Evolutionary conservation across 768 basidiomycete genomes (phyloP).

Genomic region (Inosperma sp.): DNA sequence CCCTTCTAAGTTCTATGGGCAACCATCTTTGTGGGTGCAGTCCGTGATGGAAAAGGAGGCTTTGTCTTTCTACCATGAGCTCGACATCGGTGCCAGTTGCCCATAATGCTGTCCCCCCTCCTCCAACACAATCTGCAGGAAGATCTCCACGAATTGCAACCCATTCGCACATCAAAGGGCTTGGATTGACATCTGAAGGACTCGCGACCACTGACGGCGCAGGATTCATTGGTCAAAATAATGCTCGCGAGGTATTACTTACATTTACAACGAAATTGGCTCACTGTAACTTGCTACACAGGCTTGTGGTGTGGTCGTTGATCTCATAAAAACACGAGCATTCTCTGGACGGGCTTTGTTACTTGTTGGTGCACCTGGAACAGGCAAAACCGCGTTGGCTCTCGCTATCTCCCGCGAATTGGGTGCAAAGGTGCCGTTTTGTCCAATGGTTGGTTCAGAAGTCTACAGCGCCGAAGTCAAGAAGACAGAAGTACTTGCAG

Average conservation of each 20-base stretch:
- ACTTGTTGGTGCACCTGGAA: slow-evolving; percentile 93
- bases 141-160: slow-evolving; percentile 80
- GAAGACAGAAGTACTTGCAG: slow-evolving; percentile 98
- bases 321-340: slow-evolving; percentile 85
- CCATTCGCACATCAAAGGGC: slow-evolving; percentile 96
- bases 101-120: slow-evolving; percentile 71
- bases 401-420: slow-evolving; percentile 94
- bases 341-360: slow-evolving; percentile 92
- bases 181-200: slow-evolving; percentile 85
- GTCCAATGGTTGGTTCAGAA: slow-evolving; percentile 97
- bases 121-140: slow-evolving; percentile 56
- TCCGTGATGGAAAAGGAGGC: no score
- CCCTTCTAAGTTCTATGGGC: no score
- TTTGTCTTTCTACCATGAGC: no score
- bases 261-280: no score
- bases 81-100: no score
- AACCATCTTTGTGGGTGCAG: no score
- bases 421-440: slow-evolving; percentile 93
- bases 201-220: slow-evolving; percentile 64
- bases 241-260: slow-evolving; percentile 89
- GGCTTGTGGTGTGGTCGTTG: slow-evolving; percentile 90
- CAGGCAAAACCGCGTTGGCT: slow-evolving; percentile 96
- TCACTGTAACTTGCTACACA: no score
- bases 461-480: slow-evolving; percentile 97
- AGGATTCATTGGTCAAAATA: slow-evolving; percentile 88